Percentiles rank a stretch among this genome's conserved stretches.
phyloP scores from a whole-genome alignment of 495 filamentous ascomycete species.

The Jackrogersella multiformis region DNA sequence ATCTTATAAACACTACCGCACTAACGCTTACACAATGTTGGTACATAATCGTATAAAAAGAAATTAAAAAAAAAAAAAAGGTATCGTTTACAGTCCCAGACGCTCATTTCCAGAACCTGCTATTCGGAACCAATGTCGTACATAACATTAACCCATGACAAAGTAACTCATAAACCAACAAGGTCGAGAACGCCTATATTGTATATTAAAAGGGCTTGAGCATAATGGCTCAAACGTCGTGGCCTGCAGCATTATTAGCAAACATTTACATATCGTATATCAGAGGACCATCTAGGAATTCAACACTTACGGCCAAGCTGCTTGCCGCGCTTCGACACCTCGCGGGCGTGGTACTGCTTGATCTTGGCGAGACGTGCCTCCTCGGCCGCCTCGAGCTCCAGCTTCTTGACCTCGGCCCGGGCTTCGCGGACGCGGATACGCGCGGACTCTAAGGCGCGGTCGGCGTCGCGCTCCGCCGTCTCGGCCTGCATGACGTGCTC shows the following conservation, averaged over 20 bases:
- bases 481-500: conserved; percentile 68
- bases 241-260: conserved; percentile 19
- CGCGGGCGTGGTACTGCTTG: conserved; percentile 70
- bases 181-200: background rate
- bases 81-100: conserved; percentile 10
- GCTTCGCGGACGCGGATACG: conserved; percentile 67
- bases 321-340: conserved; percentile 71
- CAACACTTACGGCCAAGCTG: conserved; percentile 67
- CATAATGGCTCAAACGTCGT: conserved; percentile 15
- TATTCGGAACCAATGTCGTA: background rate
- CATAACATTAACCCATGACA: background rate
- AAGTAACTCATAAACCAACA: background rate
- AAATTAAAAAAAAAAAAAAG: conserved; percentile 23
- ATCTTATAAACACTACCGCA: background rate
- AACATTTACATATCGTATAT: background rate
- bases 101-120: background rate
- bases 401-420: conserved; percentile 66
- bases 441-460: conserved; percentile 65
- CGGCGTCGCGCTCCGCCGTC: conserved; percentile 68
- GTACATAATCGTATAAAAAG: too few species aligned
- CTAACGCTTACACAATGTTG: conserved; percentile 8
- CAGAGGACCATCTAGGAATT: background rate
- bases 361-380: conserved; percentile 68
- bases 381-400: conserved; percentile 71
- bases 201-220: background rate